These are phyloP conservation scores for Sphagnum tenellum DNA, from an alignment of 225 moss, liverwort and hornwort genomes.

Conservation along the genomic window DNA sequence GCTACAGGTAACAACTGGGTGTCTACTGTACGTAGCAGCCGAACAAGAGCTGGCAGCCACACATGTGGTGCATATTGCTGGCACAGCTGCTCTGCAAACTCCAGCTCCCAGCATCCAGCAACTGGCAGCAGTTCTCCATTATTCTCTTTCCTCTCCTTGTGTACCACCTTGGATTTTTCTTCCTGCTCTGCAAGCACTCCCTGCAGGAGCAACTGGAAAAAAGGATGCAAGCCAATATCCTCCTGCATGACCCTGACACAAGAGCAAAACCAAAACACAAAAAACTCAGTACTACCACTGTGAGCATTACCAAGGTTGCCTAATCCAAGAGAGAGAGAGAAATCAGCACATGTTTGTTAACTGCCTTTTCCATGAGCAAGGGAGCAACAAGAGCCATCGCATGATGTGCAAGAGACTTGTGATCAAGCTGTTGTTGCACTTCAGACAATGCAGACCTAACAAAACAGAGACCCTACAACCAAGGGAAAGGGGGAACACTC, in stretches of 20 bases:
- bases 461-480: too few species aligned
- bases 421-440: too few species aligned
- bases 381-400: too few species aligned
- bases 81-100: constrained; percentile 71
- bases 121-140: neutral
- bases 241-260: constrained; percentile 56
- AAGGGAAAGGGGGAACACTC: too few species aligned
- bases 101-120: constrained; percentile 33
- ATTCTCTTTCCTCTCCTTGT: constrained; percentile 9
- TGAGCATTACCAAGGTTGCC: too few species aligned
- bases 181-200: constrained; percentile 10
- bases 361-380: too few species aligned
- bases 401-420: too few species aligned
- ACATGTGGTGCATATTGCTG: constrained; percentile 57
- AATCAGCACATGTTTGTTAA: too few species aligned
- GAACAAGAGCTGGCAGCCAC: constrained; percentile 78
- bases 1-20: constrained; percentile 24
- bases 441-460: too few species aligned
- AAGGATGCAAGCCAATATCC: constrained; percentile 59
- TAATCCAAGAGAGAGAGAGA: too few species aligned
- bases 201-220: constrained; percentile 56
- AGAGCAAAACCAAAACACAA: too few species aligned
- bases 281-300: too few species aligned
- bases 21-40: constrained; percentile 49
- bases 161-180: neutral